Evolutionary conservation across 164 flowering plant species (phyloP), one percentile per base, ranked within the genome.

Genomic region (Chloranthus sessilifolius): DNA sequence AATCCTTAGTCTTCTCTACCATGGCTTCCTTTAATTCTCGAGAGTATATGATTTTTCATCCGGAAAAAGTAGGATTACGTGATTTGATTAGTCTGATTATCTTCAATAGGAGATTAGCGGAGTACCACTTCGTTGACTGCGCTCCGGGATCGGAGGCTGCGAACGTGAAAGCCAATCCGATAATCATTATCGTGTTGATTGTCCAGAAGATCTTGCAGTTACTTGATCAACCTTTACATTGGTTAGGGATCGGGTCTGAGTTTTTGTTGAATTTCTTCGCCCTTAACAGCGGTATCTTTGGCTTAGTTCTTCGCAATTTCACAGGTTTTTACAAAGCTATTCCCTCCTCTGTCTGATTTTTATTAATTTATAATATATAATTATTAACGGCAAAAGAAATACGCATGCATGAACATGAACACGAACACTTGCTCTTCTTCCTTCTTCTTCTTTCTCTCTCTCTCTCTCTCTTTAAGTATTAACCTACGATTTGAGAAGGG

Each of bases 211-310:
- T 48, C 40, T 35, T 64, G 43, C 7, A 8, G 16, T 20, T 43
- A 15, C 1, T 64, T 3, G 19, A 22, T 1, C 9, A 8, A 25
- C 59, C 63, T 6, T 9, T 47, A 16, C 6, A 21, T 14, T 8
- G 34, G 7, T 20, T 64, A 2, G 68, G 64, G 8, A 7, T 5
- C 2, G n/a, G 20, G 0, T 3, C 50, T 7, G 68, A 64, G 48
- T 59, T 59, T 47, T 28, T 22, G 16, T 24, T 59, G 37, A 64
- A 64, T 30, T 45, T 64, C 20, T 23, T 59, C 37, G 28, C 52
- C 1, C 25, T 57, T 34, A 63, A 57, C 26, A 62, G 62, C 1
- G 67, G 67, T 24, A 5, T 52, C 25, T 31, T 47, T 6, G 21
- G 35, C 22, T 16, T 57, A 26, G 0, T 57, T 47, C 4, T 45